Conservation (phyloP, 2,329 filamentous ascomycete genomes). For the Trichoderma aggressivum region DNA sequence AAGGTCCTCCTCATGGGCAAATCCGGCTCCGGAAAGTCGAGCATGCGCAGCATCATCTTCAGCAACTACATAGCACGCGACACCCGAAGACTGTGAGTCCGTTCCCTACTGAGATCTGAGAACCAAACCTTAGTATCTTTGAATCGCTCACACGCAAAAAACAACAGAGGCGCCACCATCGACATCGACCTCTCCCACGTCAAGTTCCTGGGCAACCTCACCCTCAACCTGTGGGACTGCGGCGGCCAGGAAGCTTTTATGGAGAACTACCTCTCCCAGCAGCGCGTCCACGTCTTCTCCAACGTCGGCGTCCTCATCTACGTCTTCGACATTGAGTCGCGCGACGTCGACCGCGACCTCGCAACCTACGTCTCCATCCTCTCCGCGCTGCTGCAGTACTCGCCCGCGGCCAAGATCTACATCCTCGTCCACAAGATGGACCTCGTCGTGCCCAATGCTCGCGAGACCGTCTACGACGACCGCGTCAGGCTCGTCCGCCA, state of each 20-base stretch:
- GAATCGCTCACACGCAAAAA: background rate
- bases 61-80: slow-evolving; percentile 98
- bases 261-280: slow-evolving; percentile 95
- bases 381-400: slow-evolving; percentile 82
- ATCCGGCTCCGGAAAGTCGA: slow-evolving; percentile 95
- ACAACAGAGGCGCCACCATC: slow-evolving; percentile 76
- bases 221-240: slow-evolving; percentile 97
- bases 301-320: slow-evolving; percentile 97
- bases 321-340: slow-evolving; percentile 97
- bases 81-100: slow-evolving; percentile 69
- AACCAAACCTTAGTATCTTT: background rate
- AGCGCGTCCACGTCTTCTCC: slow-evolving; percentile 93
- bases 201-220: slow-evolving; percentile 97
- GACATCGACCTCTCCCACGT: slow-evolving; percentile 98
- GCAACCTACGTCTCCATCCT: slow-evolving; percentile 91
- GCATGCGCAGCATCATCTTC: slow-evolving; percentile 98
- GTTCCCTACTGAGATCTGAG: background rate
- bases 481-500: slow-evolving; percentile 72
- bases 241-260: slow-evolving; percentile 98
- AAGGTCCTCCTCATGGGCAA: slow-evolving; percentile 91
- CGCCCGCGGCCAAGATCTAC: slow-evolving; percentile 77
- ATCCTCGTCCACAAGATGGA: slow-evolving; percentile 99
- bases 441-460: slow-evolving; percentile 75
- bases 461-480: slow-evolving; percentile 80
- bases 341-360: slow-evolving; percentile 89